These are phyloP conservation scores for Talaromyces nanjingensis DNA, from an alignment of 495 filamentous ascomycete genomes.

Conservation along the genomic window DNA sequence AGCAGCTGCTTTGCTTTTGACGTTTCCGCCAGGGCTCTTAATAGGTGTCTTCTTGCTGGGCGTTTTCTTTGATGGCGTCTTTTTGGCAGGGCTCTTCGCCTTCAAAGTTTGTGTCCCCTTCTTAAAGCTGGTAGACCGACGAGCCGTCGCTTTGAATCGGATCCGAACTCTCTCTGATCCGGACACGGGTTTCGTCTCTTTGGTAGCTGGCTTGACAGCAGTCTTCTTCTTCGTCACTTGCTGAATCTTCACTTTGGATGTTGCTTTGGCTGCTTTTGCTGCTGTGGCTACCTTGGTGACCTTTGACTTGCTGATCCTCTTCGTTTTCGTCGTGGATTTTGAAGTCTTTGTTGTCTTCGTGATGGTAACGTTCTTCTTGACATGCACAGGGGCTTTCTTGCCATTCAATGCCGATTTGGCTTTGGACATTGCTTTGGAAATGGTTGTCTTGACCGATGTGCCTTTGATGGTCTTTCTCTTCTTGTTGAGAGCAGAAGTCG, in stretches of 20 bases:
- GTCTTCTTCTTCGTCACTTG: constrained; percentile 8
- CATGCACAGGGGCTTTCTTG: constrained; percentile 6
- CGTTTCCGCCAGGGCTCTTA: constrained; percentile 4
- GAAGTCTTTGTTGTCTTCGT: constrained; percentile 17
- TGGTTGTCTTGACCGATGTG: constrained; percentile 29
- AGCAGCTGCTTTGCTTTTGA: not conserved
- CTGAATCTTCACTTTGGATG: not conserved
- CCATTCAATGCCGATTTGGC: constrained; percentile 15
- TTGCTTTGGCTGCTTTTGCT: constrained; percentile 1
- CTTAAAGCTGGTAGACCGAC: constrained; percentile 8
- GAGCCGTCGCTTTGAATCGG: constrained; percentile 13
- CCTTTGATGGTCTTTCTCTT: constrained; percentile 28
- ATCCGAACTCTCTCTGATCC: constrained; percentile 10
- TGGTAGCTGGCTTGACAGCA: not conserved
- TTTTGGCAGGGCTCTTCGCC: constrained; percentile 8
- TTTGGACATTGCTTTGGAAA: constrained; percentile 30
- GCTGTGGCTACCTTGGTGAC: constrained; percentile 10
- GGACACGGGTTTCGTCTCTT: not conserved
- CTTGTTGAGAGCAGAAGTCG: constrained; percentile 22
- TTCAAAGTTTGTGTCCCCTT: constrained; percentile 8
- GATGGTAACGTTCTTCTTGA: constrained; percentile 10
- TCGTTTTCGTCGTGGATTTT: constrained; percentile 10
- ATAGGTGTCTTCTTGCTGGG: constrained; percentile 4
- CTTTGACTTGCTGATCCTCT: constrained; percentile 9
- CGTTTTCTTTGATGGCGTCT: constrained; percentile 5